Base-by-base conservation (phyloP, 495 filamentous ascomycete species). In the Xylaria intraflava region DNA sequence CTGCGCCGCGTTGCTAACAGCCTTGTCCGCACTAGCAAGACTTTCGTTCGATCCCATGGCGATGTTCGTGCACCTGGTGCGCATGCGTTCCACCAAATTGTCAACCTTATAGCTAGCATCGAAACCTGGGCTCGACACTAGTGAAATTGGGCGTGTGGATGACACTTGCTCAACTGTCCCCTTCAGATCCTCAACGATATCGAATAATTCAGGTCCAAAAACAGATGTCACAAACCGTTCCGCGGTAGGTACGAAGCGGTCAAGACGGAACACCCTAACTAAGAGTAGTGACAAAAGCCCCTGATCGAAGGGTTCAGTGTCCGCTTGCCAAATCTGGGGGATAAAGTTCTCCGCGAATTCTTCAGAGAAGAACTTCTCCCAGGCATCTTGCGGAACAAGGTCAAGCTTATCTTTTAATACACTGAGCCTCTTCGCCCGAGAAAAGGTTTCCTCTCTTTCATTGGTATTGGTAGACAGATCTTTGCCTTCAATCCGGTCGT, bases 91-190 rank as follows among this genome's bases (percentile, higher is more conserved):
- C 20, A 97, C 93, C 20, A 97, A 77, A 46, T 84, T 89, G 64
- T 97, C 92, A 51, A 99, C 93, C 78, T 96, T 96, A 81, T 96
- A 99, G 65, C 89, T 94, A 27, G 93, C 93, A 71, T 99, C 93
- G 67, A 97, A 99, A 49, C 93, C 93, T 49, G 93, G 91, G 61
- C 84, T 95, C 12, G 91, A 97, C 65, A 90, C 88, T 12, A 99
- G 79, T 23, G 93, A 83, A 62, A 99, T 89, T 16, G 93, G 93
- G 16, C 86, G 86, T 31, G 82, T 88, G 5, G 92, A 83, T 1
- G 83, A 82, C 51, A 96, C 88, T 69, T 96, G 88, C 33, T 80
- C 78, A 46, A 95, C 84, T 19, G 92, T 87, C 53, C 91, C 81
- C 69, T 86, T 82, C 23, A 99, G 78, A 66, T 97, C 90, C 56